Percentiles rank a stretch among this genome's conserved stretches.
phyloP scores from a whole-genome alignment of 495 filamentous ascomycete genomes.

The Apodospora peruviana region DNA sequence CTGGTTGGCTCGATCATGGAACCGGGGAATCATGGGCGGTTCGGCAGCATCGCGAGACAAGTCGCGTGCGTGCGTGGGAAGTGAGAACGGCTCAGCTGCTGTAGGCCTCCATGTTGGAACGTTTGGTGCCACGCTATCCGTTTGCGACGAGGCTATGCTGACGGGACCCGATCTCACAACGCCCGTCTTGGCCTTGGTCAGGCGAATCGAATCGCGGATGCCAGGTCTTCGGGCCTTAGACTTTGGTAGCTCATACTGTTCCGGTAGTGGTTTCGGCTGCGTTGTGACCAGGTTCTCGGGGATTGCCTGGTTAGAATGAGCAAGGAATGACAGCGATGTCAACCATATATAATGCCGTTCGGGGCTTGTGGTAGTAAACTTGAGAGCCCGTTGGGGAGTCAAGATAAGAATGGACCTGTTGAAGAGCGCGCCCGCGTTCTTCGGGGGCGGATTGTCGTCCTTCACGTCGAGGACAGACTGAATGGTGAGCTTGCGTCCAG shows the following conservation, averaged over 20 bases:
- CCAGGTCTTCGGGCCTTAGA: conserved; percentile 47
- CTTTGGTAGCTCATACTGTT: conserved; percentile 42
- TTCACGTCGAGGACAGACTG: conserved; percentile 96
- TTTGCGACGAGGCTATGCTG: conserved; percentile 11
- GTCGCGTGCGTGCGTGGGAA: conserved; percentile 31
- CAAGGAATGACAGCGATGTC: conserved; percentile 87
- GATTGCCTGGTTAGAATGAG: conserved; percentile 71
- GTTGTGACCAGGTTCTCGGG: conserved; percentile 61
- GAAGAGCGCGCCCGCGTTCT: conserved; percentile 61
- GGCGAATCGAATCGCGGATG: conserved; percentile 84
- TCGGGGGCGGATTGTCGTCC: conserved; percentile 85
- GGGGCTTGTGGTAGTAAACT: conserved; percentile 78
- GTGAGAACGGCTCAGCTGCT: conserved; percentile 15
- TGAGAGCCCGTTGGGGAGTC: conserved; percentile 87
- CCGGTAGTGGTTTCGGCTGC: conserved; percentile 43
- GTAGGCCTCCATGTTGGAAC: conserved; percentile 23
- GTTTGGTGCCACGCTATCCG: conserved; percentile 23
- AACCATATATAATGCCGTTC: conserved; percentile 96
- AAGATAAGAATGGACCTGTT: conserved; percentile 93
- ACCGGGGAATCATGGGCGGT: conserved; percentile 74
- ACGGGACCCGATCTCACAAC: conserved; percentile 27
- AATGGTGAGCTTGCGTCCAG: conserved; percentile 87
- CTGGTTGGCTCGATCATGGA: conserved; percentile 48
- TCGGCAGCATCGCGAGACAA: conserved; percentile 54
- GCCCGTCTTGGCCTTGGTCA: conserved; percentile 74